These are phyloP conservation scores for Mycena filopes DNA, from an alignment of 768 basidiomycete species.

Conservation along the genomic window DNA sequence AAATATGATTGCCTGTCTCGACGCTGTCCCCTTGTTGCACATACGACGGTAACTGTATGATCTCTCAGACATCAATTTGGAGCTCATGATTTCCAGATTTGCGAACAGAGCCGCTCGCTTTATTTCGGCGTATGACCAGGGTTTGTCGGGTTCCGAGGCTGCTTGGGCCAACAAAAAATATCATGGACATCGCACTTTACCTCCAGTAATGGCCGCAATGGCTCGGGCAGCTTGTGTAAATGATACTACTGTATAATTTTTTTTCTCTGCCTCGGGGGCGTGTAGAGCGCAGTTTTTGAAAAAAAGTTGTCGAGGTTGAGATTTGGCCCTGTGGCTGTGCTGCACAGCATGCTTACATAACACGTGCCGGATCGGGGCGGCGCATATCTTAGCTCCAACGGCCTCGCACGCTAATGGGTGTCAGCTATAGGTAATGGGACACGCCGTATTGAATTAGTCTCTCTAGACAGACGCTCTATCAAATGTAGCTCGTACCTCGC, in stretches of 20 bases:
- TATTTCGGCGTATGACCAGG: conserved; percentile 39
- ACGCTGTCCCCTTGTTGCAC: neutral
- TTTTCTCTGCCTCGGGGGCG: neutral
- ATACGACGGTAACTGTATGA: neutral
- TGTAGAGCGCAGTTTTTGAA: no score
- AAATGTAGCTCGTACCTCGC: no score
- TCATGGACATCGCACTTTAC: conserved; percentile 42
- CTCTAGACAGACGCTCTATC: no score
- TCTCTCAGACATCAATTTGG: neutral
- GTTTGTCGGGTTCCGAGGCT: conserved; percentile 42
- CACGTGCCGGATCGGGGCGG: no score
- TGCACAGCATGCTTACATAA: no score
- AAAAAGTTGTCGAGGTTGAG: no score
- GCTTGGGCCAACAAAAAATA: conserved; percentile 44
- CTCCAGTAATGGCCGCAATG: conserved; percentile 32
- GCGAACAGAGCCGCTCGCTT: conserved; percentile 38
- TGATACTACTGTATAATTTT: neutral
- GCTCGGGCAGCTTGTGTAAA: conserved; percentile 1
- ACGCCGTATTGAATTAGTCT: no score
- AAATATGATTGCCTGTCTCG: neutral
- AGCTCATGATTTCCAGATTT: conserved; percentile 37
- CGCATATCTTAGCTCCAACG: no score
- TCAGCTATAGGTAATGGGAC: no score
- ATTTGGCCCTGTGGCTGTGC: no score
- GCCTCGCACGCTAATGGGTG: no score